Evolutionary conservation across 1,284 basidiomycete species (phyloP), one percentile per base, ranked within the genome.

Genomic region (Thecaphora thlaspeos): DNA sequence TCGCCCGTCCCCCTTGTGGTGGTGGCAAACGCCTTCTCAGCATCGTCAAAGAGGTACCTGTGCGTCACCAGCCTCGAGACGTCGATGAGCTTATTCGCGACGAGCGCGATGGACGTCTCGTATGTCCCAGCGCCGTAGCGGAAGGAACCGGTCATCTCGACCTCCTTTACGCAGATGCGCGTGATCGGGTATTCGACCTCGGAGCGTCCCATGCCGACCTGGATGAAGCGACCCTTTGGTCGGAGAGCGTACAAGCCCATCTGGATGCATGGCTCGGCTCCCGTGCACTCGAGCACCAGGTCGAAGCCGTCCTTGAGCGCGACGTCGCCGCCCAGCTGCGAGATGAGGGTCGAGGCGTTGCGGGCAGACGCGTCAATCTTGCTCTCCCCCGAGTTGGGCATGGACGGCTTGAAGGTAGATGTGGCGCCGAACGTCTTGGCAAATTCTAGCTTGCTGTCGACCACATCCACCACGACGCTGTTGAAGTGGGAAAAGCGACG

Each of bases 341-440:
- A 44, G 18, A 79, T 73, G 43, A 85, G 79, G 40, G 80, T 78
- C 2, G 71, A 57, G 2, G 83, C 82, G 46, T 85, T 79, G 23
- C 83, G 79, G 48, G 82, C 81, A 10, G 85, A 60, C 1, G 79
- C 83, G 15, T 71, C 70, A 36, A 69, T 55, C 38, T 55, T 56
- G 17, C 51, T 43, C 61, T 78, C 77, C 42, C 67, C 76, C 3
- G 67, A 46, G 22, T 66, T 52, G 36, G 63, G 64, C 18, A 54
- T 46, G 4, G 60, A 73, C 23, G 92, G 90, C 40, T 84, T 80
- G 79, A 86, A 93, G 14, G 82, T 81, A 57, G 92, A 88, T 2
- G 91, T 90, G 14, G 91, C 92, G n/a, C 87, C 90, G 78, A 93
- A 95, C 21, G 75, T 68, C 76, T 87, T 87, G 14, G 94, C 92